Conservation (phyloP, 768 basidiomycete genomes). For the Boletus sp. region DNA sequence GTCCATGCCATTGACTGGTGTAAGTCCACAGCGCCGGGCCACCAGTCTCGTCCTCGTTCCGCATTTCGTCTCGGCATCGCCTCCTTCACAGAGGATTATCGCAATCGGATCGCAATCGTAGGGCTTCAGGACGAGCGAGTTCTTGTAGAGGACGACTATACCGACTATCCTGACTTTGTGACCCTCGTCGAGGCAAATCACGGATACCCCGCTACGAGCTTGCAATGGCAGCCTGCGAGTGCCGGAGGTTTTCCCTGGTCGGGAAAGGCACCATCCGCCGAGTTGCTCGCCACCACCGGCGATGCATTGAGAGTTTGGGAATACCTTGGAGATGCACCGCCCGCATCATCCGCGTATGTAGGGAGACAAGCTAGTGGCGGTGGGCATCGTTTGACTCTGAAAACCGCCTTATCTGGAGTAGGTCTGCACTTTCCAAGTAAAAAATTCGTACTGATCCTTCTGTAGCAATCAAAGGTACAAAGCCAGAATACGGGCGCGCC, state of each 20-base stretch:
- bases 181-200: slow-evolving; percentile 82
- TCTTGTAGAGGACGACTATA: slow-evolving; percentile 82
- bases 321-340: slow-evolving; percentile 65
- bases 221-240: slow-evolving; percentile 89
- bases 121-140: slow-evolving; percentile 84
- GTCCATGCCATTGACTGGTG: slow-evolving; percentile 88
- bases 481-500: slow-evolving; percentile 83
- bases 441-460: slow-evolving; percentile 12
- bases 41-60: slow-evolving; percentile 68
- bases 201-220: slow-evolving; percentile 89
- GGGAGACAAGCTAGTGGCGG: slow-evolving; percentile 57
- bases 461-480: slow-evolving; percentile 86
- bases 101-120: slow-evolving; percentile 77
- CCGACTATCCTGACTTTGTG: slow-evolving; percentile 83
- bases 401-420: slow-evolving; percentile 81
- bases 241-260: slow-evolving; percentile 64
- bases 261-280: slow-evolving; percentile 63
- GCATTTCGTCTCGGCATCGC: slow-evolving; percentile 84
- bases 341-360: slow-evolving; percentile 62
- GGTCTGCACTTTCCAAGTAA: slow-evolving; percentile 29
- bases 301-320: slow-evolving; percentile 94
- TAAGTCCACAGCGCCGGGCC: slow-evolving; percentile 73
- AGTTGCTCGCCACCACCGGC: slow-evolving; percentile 90
- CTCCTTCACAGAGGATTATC: slow-evolving; percentile 82
- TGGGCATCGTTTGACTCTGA: slow-evolving; percentile 67